Base-by-base conservation (phyloP, 169 alveolate species). In the Babesia caballi region DNA sequence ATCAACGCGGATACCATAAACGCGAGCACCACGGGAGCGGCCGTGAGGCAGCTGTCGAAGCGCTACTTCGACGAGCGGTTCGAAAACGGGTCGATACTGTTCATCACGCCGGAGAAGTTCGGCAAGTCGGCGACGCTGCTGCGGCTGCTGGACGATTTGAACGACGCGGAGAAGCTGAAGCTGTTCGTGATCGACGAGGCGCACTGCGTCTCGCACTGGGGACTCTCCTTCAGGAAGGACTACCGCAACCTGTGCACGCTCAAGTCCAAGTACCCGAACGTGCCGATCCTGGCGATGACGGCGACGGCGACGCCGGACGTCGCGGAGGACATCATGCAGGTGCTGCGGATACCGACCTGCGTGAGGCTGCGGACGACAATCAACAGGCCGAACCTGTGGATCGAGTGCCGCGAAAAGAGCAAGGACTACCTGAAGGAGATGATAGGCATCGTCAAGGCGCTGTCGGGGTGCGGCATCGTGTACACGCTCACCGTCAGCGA, bases 231-330 rank as follows among this genome's bases (percentile, higher is more conserved):
- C 69, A 81, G 97, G 59, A 77, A 90, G 33, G 95, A 92, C 47
- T 97, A 97, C 82, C 77, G 97, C 38, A 88, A 94, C 52, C 91
- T 97, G 58, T 81, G 90, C 52, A 82, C 88, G 27, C 61, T 97
- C 33, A 90, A 94, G 74, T 75, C 61, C 68, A 71, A 83, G 27
- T 96, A 92, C 69, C 98, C 98, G 0, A 85, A 85, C 23, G 95
- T 97, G 17, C 98, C 99, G 0, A 91, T 95, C 15, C 77, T 95
- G n/a, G 98, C 98, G 19, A 82, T 96, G 49, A 97, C 99, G 0
- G 99, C 99, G 0, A 97, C 99, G 12, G 99, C 99, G 14, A 95
- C 99, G 12, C 94, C 94, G 57, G 91, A 86, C 60, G 98, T 96
- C 4, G 94, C 95, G 69, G 88, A 72, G 30, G 99, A 97, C 86